A percentile compares a stretch with the other conserved stretches of the same genome.
Conservation (phyloP, 2,329 filamentous ascomycete genomes). For the Plectosphaerella sp. region DNA sequence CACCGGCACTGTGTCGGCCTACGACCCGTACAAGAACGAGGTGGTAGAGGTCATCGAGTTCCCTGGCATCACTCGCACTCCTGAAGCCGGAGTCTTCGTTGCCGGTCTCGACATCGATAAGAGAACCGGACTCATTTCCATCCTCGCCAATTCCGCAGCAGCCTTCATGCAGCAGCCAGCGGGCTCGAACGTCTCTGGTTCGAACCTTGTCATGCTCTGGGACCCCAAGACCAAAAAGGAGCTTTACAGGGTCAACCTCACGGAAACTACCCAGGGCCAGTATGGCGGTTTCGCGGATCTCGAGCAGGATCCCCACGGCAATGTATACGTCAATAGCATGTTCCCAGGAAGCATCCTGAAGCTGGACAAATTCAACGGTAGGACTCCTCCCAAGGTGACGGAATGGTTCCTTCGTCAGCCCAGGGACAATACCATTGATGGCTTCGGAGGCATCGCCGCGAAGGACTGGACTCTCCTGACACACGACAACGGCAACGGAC, state of each 20-base stretch:
- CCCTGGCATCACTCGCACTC: conserved; percentile 10
- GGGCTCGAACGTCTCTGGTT: conserved; percentile 11
- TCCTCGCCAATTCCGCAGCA: conserved; percentile 11
- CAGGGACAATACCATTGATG: conserved; percentile 18
- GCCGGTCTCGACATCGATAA: no score
- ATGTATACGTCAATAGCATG: conserved; percentile 31
- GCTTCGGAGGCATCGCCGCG: conserved; percentile 8
- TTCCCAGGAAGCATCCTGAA: conserved; percentile 30
- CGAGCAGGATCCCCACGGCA: conserved; percentile 27
- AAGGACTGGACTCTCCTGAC: conserved; percentile 21
- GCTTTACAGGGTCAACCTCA: conserved; percentile 16
- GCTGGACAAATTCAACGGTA: conserved; percentile 21
- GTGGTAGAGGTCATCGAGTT: conserved; percentile 11
- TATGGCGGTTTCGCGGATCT: conserved; percentile 35
- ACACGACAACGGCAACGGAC: conserved; percentile 22
- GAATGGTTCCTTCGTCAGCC: conserved; percentile 25
- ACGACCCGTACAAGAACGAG: conserved; percentile 13
- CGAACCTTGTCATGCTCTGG: conserved; percentile 16
- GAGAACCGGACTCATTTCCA: conserved; percentile 3
- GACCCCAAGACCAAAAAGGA: background rate
- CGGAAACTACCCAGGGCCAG: conserved; percentile 16
- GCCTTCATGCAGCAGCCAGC: conserved; percentile 9
- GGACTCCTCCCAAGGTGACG: conserved; percentile 4
- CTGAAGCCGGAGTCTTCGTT: background rate
- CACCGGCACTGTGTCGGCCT: conserved; percentile 15